Percentiles rank a stretch among this genome's conserved stretches.
Evolutionary conservation across 441 rosid genomes (phyloP).

Genomic region (Populus tomentosa): DNA sequence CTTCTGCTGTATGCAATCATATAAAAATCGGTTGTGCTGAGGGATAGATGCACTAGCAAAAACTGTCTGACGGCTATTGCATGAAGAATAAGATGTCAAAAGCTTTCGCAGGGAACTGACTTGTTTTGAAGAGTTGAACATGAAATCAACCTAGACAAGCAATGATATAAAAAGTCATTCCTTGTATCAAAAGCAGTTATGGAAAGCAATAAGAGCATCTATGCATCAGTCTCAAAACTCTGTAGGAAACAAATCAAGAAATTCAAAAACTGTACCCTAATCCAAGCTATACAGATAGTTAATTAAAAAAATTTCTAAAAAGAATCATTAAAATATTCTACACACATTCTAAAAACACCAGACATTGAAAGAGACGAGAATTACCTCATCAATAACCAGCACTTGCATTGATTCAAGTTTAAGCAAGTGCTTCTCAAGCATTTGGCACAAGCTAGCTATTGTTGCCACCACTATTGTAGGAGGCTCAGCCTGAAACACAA

Average conservation of each 20-base stretch:
- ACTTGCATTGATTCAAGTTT: constrained; percentile 64
- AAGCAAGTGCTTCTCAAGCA: constrained; percentile 69
- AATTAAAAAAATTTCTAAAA: not conserved
- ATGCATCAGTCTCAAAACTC: not conserved
- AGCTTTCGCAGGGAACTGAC: constrained; percentile 73
- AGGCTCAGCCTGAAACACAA: constrained; percentile 76
- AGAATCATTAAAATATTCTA: not conserved
- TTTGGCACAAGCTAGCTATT: constrained; percentile 68
- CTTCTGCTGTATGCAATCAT: constrained; percentile 83
- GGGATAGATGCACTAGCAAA: constrained; percentile 96
- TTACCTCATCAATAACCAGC: constrained; percentile 89
- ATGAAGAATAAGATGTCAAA: constrained; percentile 69
- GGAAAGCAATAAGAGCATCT: not conserved
- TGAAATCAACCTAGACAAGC: constrained; percentile 71
- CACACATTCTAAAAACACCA: not conserved
- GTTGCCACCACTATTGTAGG: constrained; percentile 88
- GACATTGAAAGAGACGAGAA: not conserved
- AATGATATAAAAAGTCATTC: constrained; percentile 11
- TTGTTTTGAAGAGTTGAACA: constrained; percentile 88
- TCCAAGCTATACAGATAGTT: not conserved
- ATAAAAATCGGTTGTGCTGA: constrained; percentile 71
- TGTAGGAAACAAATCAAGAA: not conserved
- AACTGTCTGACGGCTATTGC: constrained; percentile 68
- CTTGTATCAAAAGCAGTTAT: not conserved
- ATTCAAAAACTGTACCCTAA: not conserved